phyloP scores from a whole-genome alignment of 129 eudicot genomes.

The Arctium lappa region DNA sequence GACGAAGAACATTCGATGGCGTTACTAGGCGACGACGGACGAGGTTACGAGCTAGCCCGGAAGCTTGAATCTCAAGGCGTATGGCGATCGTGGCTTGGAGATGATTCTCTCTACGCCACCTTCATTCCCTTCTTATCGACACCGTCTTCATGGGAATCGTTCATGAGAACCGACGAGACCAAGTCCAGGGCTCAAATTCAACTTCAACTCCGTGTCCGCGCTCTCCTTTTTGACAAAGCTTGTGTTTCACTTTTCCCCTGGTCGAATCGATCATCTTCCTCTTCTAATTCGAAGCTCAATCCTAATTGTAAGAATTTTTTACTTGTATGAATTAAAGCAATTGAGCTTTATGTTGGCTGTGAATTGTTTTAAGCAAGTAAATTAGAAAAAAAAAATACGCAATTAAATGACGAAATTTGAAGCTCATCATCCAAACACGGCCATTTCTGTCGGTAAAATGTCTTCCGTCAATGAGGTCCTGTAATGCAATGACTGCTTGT shows the following conservation, averaged over 20 bases:
- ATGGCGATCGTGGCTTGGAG: constrained; percentile 96
- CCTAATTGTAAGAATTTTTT: constrained; percentile 58
- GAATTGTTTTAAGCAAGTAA: background rate
- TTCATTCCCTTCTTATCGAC: constrained; percentile 65
- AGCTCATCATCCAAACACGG: background rate
- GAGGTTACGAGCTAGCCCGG: constrained; percentile 94
- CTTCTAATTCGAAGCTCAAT: constrained; percentile 65
- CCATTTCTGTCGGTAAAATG: background rate
- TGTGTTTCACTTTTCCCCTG: constrained; percentile 49
- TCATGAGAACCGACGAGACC: constrained; percentile 53
- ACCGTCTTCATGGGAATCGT: constrained; percentile 74
- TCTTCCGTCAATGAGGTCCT: background rate
- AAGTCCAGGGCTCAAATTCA: constrained; percentile 65
- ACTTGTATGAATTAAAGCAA: background rate
- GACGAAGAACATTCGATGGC: constrained; percentile 39
- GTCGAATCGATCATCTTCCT: constrained; percentile 24
- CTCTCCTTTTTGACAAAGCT: constrained; percentile 93
- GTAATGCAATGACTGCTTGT: background rate
- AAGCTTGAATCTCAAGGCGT: constrained; percentile 78
- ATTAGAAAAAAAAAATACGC: background rate
- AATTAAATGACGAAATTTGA: background rate
- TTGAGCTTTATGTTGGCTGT: background rate
- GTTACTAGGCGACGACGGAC: constrained; percentile 85
- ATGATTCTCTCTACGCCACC: constrained; percentile 59
- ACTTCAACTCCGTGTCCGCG: constrained; percentile 93